Conservation (phyloP, 331 rosid species). For the Malus hybrid region DNA sequence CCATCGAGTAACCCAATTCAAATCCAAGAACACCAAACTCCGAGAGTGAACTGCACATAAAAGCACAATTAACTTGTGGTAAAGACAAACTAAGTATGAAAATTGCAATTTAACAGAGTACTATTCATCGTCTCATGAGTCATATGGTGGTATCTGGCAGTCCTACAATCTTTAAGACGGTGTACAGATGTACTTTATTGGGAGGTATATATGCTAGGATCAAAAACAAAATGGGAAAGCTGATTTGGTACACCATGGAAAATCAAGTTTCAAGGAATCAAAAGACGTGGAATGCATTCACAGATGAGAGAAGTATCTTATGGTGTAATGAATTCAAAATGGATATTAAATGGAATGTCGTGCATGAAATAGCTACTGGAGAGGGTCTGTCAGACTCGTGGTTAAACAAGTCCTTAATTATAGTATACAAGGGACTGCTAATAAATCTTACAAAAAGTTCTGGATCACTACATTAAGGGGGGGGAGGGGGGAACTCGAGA, state of each 20-base stretch:
- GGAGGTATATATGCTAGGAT: background rate
- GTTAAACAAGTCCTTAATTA: background rate
- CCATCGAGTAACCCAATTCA: constrained; percentile 98
- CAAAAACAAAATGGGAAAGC: background rate
- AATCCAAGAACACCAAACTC: constrained; percentile 98
- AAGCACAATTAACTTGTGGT: constrained; percentile 11
- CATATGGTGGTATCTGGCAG: background rate
- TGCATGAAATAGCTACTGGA: background rate
- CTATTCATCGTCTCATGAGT: background rate
- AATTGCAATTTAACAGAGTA: background rate
- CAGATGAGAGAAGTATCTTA: background rate
- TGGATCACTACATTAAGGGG: background rate
- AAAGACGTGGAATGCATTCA: background rate
- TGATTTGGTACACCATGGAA: background rate
- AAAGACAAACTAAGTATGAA: constrained; percentile 2
- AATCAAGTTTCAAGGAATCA: background rate
- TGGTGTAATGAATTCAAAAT: background rate
- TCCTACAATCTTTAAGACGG: background rate
- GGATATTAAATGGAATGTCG: background rate
- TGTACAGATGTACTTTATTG: background rate
- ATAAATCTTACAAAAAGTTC: background rate
- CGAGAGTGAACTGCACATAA: constrained; percentile 69
- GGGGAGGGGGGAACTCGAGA: too few relatives aligned
- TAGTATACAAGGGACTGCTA: background rate
- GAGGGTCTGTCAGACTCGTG: background rate